Conservation (phyloP, 371 early-diverging fungal species). For the Mucor irregularis region DNA sequence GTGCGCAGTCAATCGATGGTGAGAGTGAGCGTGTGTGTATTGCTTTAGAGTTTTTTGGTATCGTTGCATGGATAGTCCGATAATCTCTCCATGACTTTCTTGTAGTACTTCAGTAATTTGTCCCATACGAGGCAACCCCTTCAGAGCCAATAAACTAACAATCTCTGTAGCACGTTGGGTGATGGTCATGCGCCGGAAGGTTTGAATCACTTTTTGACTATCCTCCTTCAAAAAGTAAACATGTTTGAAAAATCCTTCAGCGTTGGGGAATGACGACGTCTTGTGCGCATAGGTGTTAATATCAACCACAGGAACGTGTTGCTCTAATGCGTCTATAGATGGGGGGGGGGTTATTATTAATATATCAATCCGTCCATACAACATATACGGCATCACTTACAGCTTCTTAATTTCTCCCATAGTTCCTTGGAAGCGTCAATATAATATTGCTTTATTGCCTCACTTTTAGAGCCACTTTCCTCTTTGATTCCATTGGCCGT, state of each 20-base stretch:
- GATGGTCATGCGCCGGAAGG: conserved; percentile 47
- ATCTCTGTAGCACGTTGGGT: conserved; percentile 46
- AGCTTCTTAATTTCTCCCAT: conserved; percentile 17
- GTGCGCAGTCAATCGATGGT: conserved; percentile 49
- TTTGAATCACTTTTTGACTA: conserved; percentile 37
- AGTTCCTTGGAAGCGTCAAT: conserved; percentile 11
- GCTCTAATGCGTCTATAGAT: conserved; percentile 13
- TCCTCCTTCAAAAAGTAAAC: conserved; percentile 37
- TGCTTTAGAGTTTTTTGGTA: conserved; percentile 62
- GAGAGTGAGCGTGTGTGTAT: conserved; percentile 55
- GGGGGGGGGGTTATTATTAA: background rate
- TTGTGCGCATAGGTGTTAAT: conserved; percentile 31
- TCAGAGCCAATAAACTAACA: conserved; percentile 33
- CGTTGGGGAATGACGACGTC: conserved; percentile 33
- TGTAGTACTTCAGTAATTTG: conserved; percentile 44
- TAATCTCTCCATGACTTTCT: conserved; percentile 41
- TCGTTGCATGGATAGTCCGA: conserved; percentile 50
- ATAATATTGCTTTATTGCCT: conserved; percentile 6
- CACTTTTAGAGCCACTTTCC: background rate
- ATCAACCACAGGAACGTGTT: conserved; percentile 28
- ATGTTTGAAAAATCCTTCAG: conserved; percentile 50
- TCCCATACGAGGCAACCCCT: conserved; percentile 33
- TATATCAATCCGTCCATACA: background rate
- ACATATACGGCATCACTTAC: conserved; percentile 6
- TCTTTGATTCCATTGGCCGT: too few relatives aligned